Percentiles rank a stretch among this genome's conserved stretches.
Conservation (phyloP, 768 basidiomycete species). For the Clitopilus passeckerianus region DNA sequence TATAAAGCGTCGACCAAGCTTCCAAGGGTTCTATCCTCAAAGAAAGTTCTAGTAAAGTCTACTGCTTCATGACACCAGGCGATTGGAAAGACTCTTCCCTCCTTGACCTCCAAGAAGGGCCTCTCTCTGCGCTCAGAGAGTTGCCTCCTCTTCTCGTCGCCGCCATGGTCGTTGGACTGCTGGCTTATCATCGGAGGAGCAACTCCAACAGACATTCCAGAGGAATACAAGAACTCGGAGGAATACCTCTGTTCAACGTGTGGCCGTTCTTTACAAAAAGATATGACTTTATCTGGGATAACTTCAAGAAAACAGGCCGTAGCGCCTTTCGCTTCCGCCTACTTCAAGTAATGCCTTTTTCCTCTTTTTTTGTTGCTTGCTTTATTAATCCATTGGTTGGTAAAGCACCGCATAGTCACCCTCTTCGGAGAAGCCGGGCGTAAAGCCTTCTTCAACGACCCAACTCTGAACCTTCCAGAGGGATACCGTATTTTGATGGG, state of each 20-base stretch:
- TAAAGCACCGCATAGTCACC: conserved; percentile 17
- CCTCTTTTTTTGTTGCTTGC: not conserved
- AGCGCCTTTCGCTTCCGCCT: not conserved
- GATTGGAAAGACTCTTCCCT: not conserved
- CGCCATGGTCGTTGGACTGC: not conserved
- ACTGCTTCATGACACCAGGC: not conserved
- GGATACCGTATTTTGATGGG: conserved; percentile 19
- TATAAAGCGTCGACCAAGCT: not conserved
- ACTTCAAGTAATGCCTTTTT: not conserved
- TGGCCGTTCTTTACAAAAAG: not conserved
- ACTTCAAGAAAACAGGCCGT: not conserved
- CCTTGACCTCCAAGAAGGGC: not conserved
- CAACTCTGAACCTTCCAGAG: conserved; percentile 13
- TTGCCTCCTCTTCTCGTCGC: not conserved
- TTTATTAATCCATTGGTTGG: no score
- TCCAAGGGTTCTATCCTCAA: not conserved
- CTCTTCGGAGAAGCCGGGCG: conserved; percentile 17
- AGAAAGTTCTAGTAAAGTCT: not conserved
- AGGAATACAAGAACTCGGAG: conserved; percentile 14
- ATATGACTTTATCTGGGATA: not conserved
- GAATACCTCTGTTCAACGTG: conserved; percentile 19
- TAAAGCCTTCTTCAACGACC: conserved; percentile 18
- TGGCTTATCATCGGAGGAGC: not conserved
- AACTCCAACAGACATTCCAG: not conserved
- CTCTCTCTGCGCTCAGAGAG: not conserved